These are phyloP conservation scores for Daldinia childiae DNA, from an alignment of 495 filamentous ascomycete genomes.

Conservation along the genomic window DNA sequence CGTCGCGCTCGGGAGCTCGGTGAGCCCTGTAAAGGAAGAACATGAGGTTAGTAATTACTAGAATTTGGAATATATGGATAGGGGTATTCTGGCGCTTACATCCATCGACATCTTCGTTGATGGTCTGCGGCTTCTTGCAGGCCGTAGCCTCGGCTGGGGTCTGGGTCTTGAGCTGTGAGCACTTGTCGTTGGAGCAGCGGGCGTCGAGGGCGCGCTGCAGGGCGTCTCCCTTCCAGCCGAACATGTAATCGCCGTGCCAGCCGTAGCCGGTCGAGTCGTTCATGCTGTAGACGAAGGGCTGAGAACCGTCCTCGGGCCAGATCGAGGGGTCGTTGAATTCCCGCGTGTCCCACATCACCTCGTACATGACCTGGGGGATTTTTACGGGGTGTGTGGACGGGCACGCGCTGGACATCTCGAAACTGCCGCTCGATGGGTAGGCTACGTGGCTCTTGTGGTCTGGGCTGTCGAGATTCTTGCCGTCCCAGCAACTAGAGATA, in stretches of 20 bases:
- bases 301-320: constrained; percentile 53
- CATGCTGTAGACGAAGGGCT: constrained; percentile 48
- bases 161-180: constrained; percentile 48
- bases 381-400: constrained; percentile 52
- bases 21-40: constrained; percentile 25
- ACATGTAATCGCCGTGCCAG: constrained; percentile 57
- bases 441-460: constrained; percentile 58
- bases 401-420: constrained; percentile 49
- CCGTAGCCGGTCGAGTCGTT: constrained; percentile 49
- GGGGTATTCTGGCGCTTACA: constrained; percentile 41
- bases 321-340: constrained; percentile 51
- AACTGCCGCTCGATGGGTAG: constrained; percentile 38
- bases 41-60: constrained; percentile 16
- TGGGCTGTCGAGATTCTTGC: constrained; percentile 58
- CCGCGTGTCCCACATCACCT: constrained; percentile 56
- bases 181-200: constrained; percentile 48
- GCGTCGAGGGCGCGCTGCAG: constrained; percentile 54
- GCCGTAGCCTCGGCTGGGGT: constrained; percentile 49
- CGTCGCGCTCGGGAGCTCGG: constrained; percentile 29
- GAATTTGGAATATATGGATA: neutral
- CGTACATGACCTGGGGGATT: constrained; percentile 55
- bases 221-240: constrained; percentile 56
- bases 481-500: constrained; percentile 55
- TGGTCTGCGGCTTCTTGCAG: constrained; percentile 51
- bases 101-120: constrained; percentile 52